Evolutionary conservation across 1,139 yeast species (phyloP).

Genomic region (Arxiozyma slooffiae): DNA sequence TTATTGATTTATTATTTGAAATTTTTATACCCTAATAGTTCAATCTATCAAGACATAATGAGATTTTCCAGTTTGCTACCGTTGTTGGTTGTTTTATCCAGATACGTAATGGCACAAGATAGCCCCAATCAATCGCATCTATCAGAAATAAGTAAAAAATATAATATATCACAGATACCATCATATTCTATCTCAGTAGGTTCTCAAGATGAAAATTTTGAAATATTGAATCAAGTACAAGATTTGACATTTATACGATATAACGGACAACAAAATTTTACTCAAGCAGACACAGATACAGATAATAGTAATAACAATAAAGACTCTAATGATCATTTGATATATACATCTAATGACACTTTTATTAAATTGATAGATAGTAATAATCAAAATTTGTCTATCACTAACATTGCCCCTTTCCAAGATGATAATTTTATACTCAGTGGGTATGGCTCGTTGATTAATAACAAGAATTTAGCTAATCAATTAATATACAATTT

Average conservation of each 20-base stretch:
- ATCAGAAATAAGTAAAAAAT: not conserved
- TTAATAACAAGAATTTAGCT: conserved; percentile 31
- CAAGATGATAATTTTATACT: conserved; percentile 34
- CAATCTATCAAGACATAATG: not conserved
- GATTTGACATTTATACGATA: conserved; percentile 51
- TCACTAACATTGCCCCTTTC: conserved; percentile 25
- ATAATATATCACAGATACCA: not conserved
- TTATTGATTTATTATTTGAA: no score
- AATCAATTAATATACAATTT: conserved; percentile 51
- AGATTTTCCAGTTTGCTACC: not conserved
- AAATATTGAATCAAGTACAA: conserved; percentile 56
- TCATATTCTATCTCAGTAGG: not conserved
- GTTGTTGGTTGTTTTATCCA: not conserved
- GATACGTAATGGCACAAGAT: not conserved
- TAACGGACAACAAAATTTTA: conserved; percentile 41
- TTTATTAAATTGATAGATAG: conserved; percentile 17
- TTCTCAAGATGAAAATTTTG: conserved; percentile 35
- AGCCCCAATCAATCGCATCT: not conserved
- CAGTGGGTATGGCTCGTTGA: conserved; percentile 36
- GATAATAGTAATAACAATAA: conserved; percentile 12
- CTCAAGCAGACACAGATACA: conserved; percentile 13
- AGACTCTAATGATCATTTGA: conserved; percentile 16
- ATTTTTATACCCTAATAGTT: not conserved
- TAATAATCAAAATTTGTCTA: conserved; percentile 21
- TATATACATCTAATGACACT: conserved; percentile 26